These are phyloP conservation scores for Lophiostoma macrostomum DNA, from an alignment of 495 filamentous ascomycete species.

Conservation along the genomic window DNA sequence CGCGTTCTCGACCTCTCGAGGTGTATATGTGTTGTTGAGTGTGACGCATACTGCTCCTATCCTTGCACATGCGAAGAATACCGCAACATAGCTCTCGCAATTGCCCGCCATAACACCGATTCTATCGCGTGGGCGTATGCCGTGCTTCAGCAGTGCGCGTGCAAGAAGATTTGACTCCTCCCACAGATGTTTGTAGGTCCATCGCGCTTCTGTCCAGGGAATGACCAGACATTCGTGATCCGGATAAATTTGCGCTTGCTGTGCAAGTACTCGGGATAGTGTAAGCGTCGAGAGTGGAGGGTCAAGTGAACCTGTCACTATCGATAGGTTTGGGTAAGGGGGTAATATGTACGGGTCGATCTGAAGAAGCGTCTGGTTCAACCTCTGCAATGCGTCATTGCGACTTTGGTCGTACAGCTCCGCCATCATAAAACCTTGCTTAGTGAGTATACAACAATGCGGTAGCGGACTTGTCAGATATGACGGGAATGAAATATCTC, in stretches of 20 bases:
- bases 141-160: conserved; percentile 55
- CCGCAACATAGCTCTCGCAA: conserved; percentile 64
- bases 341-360: conserved; percentile 27
- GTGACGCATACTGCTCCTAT: conserved; percentile 68
- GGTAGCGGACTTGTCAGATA: neutral
- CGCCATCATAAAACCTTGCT: neutral
- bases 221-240: conserved; percentile 61
- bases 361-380: conserved; percentile 25
- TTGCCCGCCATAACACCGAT: conserved; percentile 71
- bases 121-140: conserved; percentile 61
- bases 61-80: conserved; percentile 65
- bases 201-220: conserved; percentile 63
- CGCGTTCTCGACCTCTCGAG: conserved; percentile 59
- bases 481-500: neutral
- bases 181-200: conserved; percentile 64
- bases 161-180: conserved; percentile 59
- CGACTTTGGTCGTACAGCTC: neutral
- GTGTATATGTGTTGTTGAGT: conserved; percentile 70
- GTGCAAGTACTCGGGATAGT: conserved; percentile 57
- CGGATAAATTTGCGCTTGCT: conserved; percentile 60
- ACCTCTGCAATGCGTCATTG: conserved; percentile 11
- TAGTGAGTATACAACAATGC: no score
- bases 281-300: conserved; percentile 60
- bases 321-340: conserved; percentile 40
- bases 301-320: conserved; percentile 59